Base-by-base conservation (phyloP, 306 rosid species). In the Cicer cuneatum region DNA sequence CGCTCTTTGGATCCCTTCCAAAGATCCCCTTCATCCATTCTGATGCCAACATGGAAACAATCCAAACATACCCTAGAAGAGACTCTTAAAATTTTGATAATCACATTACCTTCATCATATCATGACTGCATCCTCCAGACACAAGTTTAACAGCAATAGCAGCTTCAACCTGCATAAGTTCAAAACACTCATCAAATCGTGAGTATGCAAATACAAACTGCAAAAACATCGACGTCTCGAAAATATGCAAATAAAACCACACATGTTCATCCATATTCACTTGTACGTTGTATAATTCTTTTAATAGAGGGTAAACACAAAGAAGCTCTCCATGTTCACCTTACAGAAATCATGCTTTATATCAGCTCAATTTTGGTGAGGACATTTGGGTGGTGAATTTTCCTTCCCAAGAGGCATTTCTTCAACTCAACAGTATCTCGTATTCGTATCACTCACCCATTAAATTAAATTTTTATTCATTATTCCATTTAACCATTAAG, bases 161-260 rank as follows among this genome's bases (percentile, higher is more conserved):
- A 79, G 84, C 81, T 89, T 95, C 99, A 77, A 74, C 88, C 98
- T 95, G 86, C 85, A 86, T 62, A 69, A 76, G 40, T 77, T 61
- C 39, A 69, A 61, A 75, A 29, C 47, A 74, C 11, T 43, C 47
- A 42, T 68, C 76, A 81, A 69, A 47, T 69, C 48, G n/a, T n/a
- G n/a, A n/a, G n/a, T n/a, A 14, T 49, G 66, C 60, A 42, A 11
- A 54, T 58, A 64, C 48, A 73, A n/a, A 14, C 61, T 10, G 57
- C 12, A 66, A 66, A 21, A 47, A 41, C 57, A 57, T 37, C 37
- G 14, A 35, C 8, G 7, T 38, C n/a, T 19, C 41, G 48, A 67
- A 42, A 64, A 14, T 43, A 29, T 15, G 51, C 53, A 53, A 64
- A 64, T 51, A 70, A 9, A n/a, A 43, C 16, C 40, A 49, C 29